A percentile compares a stretch with the other conserved stretches of the same genome.
These are phyloP conservation scores for Cucumis hystrix DNA, from an alignment of 306 rosid species.

Conservation along the genomic window DNA sequence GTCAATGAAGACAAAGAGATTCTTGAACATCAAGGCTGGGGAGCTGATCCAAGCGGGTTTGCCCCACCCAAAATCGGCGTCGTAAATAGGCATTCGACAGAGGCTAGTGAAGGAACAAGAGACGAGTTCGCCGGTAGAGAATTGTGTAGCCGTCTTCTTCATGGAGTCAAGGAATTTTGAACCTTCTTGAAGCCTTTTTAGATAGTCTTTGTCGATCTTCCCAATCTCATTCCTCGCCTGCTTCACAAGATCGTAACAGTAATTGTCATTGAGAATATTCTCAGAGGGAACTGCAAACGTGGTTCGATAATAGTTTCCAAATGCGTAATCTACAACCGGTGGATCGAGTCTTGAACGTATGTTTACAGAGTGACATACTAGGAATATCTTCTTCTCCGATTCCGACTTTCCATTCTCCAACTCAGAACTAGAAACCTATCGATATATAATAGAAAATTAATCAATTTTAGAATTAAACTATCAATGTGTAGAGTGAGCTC, in stretches of 20 bases:
- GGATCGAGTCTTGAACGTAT: constrained; percentile 39
- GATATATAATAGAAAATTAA: no score
- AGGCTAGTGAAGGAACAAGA: constrained; percentile 27
- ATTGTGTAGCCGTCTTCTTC: not conserved
- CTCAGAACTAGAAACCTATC: not conserved
- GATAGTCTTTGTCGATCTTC: constrained; percentile 20
- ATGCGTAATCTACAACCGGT: constrained; percentile 15
- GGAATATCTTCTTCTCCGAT: not conserved
- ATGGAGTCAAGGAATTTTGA: constrained; percentile 12
- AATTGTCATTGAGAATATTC: not conserved
- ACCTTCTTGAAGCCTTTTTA: constrained; percentile 9
- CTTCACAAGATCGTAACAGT: not conserved
- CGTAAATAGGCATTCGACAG: constrained; percentile 38
- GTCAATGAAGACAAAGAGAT: constrained; percentile 31
- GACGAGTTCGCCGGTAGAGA: constrained; percentile 17
- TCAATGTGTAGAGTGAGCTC: not conserved
- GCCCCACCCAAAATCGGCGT: constrained; percentile 48
- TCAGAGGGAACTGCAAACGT: constrained; percentile 10
- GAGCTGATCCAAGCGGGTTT: constrained; percentile 37
- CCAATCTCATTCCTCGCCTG: constrained; percentile 2
- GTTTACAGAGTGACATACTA: constrained; percentile 31
- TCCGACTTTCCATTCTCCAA: not conserved
- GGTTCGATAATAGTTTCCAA: constrained; percentile 24
- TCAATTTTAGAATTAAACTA: no score
- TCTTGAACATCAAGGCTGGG: constrained; percentile 20